Conservation (phyloP, 2,329 filamentous ascomycete species). For the Dothideomycetes sp. region DNA sequence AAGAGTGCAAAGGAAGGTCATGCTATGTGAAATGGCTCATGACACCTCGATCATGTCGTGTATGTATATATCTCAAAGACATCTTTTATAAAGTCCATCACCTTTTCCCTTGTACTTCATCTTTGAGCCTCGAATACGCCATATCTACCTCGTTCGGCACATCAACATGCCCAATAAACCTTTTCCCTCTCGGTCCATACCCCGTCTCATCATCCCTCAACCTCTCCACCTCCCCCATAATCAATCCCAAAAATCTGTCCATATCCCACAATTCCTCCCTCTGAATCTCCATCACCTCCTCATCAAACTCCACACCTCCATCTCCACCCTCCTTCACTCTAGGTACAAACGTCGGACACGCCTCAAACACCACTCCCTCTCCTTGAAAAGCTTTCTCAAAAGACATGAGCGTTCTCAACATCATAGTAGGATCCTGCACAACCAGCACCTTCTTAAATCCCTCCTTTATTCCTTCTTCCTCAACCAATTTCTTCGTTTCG, state of each 20-base stretch:
- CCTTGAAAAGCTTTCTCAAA: conserved; percentile 32
- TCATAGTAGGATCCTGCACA: conserved; percentile 41
- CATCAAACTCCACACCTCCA: conserved; percentile 12
- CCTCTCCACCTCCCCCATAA: conserved; percentile 37
- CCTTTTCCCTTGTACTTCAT: conserved; percentile 15
- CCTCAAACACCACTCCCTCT: conserved; percentile 19
- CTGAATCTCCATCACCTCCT: neutral
- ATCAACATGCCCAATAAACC: conserved; percentile 38
- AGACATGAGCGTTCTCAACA: conserved; percentile 32
- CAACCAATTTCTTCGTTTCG: conserved; percentile 29
- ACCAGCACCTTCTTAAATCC: conserved; percentile 26
- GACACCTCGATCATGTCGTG: no score
- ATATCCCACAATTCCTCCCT: conserved; percentile 28
- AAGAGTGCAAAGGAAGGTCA: conserved; percentile 19
- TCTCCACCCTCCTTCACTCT: conserved; percentile 7
- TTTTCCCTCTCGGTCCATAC: conserved; percentile 37
- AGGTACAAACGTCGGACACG: conserved; percentile 29
- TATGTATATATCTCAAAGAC: no score
- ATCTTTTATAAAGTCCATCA: no score
- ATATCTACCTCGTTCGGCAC: conserved; percentile 29
- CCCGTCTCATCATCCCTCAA: conserved; percentile 34
- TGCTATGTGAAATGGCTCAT: conserved; percentile 13
- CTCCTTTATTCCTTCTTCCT: conserved; percentile 19
- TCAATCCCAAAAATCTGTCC: conserved; percentile 32
- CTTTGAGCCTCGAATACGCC: conserved; percentile 20